phyloP scores from a whole-genome alignment of 768 basidiomycete species.

The Myochromella boudieri region DNA sequence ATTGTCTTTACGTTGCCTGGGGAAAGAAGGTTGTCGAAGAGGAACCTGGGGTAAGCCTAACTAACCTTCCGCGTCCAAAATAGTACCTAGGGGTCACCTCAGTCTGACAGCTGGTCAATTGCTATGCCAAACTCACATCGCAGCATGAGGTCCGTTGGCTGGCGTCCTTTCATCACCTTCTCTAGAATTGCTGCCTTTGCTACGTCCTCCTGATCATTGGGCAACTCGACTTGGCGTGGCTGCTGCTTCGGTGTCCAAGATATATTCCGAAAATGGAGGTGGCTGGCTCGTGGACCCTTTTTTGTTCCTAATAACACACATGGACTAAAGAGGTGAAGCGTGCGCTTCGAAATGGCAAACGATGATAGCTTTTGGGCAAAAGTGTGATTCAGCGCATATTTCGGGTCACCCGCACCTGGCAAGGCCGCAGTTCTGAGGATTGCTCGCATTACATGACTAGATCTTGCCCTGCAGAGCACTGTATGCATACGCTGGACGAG shows the following conservation, averaged over 20 bases:
- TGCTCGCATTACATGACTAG: conserved; percentile 40
- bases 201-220: conserved; percentile 62
- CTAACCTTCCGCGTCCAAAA: conserved; percentile 81
- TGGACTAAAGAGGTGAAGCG: not conserved
- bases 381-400: not conserved
- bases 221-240: conserved; percentile 27
- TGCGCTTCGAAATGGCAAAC: not conserved
- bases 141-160: conserved; percentile 87
- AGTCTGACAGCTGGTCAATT: conserved; percentile 11
- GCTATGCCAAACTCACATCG: conserved; percentile 63
- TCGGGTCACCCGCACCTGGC: not conserved
- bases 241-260: conserved; percentile 35
- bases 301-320: conserved; percentile 6
- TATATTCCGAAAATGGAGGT: conserved; percentile 18
- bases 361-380: not conserved
- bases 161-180: conserved; percentile 83
- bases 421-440: conserved; percentile 14
- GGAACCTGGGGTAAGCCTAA: conserved; percentile 3
- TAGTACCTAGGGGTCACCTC: conserved; percentile 60
- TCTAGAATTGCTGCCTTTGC: conserved; percentile 76
- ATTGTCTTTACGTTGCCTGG: conserved; percentile 84
- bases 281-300: conserved; percentile 4
- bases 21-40: conserved; percentile 14
- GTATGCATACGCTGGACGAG: conserved; percentile 44
- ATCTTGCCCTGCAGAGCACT: conserved; percentile 27